Evolutionary conservation across 2,329 filamentous ascomycete genomes (phyloP), one percentile per base, ranked within the genome.

Genomic region (Westerdykella sp.): DNA sequence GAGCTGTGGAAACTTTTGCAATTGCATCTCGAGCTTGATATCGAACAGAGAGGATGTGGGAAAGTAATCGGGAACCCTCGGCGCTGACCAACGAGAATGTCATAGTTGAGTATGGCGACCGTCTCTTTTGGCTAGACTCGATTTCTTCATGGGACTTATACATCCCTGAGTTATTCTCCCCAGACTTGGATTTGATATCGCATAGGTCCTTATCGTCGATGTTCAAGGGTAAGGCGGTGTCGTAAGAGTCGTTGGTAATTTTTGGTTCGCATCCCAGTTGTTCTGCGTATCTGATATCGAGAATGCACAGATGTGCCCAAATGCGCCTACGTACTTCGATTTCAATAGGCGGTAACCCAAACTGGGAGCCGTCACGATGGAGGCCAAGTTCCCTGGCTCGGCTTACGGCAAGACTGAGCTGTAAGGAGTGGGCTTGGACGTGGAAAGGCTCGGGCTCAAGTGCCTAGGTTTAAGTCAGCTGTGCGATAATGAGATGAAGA

Each of bases 221-320:
- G 57, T 87, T 86, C 15, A 83, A 66, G 0, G 84, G 84, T 21
- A 86, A 72, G 49, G 77, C 78, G 0, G 84, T 86, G 53, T 87
- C 83, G 59, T 84, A 87, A 54, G 87, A 83, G 14, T 85, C 81
- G 34, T 75, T 71, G 16, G 80, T 75, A 42, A 88, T 85, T 38
- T 77, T 75, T 1, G 83, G 81, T 34, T 80, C 74, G 6, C 83
- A 83, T 0, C 84, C 84, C 50, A 85, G 82, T 1, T 80, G 77
- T 64, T 87, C 84, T 51, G 80, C 84, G 1, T 83, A 85, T 39
- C 83, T 73, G 44, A 85, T 78, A 59, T 87, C 84, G 9, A 88
- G 71, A 57, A 85, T 84, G 62, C 83, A 86, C 10, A 88, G 69
- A 54, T 87, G 83, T 56, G 86, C 81, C 84, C 84, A 87, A 15